Conservation (phyloP, 106 monocot species). For the Ottelia alismoides region DNA sequence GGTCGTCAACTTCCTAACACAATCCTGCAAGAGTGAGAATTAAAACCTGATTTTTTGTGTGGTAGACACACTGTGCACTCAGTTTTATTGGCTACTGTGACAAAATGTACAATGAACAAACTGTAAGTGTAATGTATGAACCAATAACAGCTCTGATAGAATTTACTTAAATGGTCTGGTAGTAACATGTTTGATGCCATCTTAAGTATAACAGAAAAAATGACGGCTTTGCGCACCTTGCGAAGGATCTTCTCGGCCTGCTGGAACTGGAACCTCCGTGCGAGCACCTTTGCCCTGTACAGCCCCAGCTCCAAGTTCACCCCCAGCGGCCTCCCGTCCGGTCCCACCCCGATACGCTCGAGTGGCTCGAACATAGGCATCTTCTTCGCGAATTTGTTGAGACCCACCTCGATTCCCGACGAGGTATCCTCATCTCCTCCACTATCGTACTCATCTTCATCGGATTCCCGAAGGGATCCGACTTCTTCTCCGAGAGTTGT, state of each 20-base stretch:
- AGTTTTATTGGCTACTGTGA: too few relatives aligned
- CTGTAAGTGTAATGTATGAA: neutral
- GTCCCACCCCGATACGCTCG: conserved; percentile 24
- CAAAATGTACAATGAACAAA: too few relatives aligned
- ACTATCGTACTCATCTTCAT: neutral
- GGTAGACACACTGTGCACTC: too few relatives aligned
- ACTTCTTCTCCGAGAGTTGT: conserved; percentile 8
- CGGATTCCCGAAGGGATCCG: conserved; percentile 1
- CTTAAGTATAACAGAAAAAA: neutral
- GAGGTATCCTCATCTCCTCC: conserved; percentile 3
- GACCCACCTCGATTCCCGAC: conserved; percentile 31
- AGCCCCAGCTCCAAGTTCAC: conserved; percentile 82
- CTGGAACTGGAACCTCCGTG: conserved; percentile 51
- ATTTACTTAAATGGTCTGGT: too few relatives aligned
- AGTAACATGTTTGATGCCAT: too few relatives aligned
- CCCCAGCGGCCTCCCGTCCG: conserved; percentile 45
- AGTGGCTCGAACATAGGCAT: conserved; percentile 80
- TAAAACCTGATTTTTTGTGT: too few relatives aligned
- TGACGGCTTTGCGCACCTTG: conserved; percentile 34
- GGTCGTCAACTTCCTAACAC: too few relatives aligned
- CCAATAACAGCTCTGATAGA: neutral
- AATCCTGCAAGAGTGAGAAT: too few relatives aligned
- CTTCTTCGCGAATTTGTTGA: conserved; percentile 74
- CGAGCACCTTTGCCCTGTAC: conserved; percentile 81
- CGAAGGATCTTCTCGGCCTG: conserved; percentile 65